Percentiles rank a stretch among this genome's conserved stretches.
These are phyloP conservation scores for Fusarium irregulare DNA, from an alignment of 2,329 filamentous ascomycete genomes.

Conservation along the genomic window DNA sequence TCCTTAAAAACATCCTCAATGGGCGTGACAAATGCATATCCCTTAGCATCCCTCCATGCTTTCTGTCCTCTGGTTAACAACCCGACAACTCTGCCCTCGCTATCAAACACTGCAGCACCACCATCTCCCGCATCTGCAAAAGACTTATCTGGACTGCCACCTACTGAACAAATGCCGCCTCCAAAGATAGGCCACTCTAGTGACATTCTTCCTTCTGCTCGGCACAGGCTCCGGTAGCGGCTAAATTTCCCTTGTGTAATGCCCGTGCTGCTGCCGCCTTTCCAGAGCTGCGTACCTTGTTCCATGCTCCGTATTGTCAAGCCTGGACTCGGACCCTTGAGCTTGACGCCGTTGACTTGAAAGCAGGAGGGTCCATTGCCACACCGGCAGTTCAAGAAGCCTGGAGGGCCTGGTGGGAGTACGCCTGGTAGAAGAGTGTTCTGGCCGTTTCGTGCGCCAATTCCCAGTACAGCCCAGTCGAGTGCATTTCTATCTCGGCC, in stretches of 20 bases:
- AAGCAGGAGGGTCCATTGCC: neutral
- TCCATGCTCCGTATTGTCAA: neutral
- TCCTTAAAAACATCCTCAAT: constrained; percentile 1
- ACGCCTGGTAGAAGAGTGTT: too few relatives aligned
- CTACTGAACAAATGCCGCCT: neutral
- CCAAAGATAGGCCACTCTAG: neutral
- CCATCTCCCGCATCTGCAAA: neutral
- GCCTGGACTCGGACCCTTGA: neutral
- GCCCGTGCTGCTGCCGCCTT: neutral
- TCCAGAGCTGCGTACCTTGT: neutral
- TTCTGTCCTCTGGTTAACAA: neutral
- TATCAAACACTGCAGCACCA: neutral
- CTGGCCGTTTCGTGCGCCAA: neutral
- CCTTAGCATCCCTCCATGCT: neutral
- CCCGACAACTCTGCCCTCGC: neutral
- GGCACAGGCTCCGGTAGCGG: neutral
- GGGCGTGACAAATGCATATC: neutral
- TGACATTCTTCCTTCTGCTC: neutral
- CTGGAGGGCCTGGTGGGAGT: neutral
- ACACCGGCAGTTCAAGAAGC: neutral
- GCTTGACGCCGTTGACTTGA: neutral
- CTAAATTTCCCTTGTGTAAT: neutral
- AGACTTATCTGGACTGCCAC: neutral
- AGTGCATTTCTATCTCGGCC: neutral
- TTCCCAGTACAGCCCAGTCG: neutral